Base-by-base conservation (phyloP, 2,329 filamentous ascomycete species). In the Alternaria gansuensis region DNA sequence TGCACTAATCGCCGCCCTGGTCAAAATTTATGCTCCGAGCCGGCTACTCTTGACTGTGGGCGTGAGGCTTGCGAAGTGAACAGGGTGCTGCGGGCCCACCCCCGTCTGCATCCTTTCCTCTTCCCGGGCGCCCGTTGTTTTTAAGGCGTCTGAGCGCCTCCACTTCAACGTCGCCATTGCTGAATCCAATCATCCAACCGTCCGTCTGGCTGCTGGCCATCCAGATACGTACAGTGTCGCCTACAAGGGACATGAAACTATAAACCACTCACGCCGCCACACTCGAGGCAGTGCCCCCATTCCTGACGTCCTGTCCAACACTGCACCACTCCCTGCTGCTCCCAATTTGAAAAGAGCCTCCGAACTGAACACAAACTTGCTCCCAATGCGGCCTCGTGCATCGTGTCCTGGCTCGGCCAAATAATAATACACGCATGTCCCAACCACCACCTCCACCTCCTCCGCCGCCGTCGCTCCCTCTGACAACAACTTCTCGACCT, bases 401-500 rank as follows among this genome's bases (percentile, higher is more conserved):
- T 75, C 65, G 69, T 75, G 71, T 75, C 69, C 74, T 71, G 74
- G 70, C 67, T 64, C 70, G 74, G 74, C 71, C 75, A 77, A 74
- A 71, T 76, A 75, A 77, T 74, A 77, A 77, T 72, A 75, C 71
- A 77, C 76, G 77, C 75, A 78, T 79, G 77, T 78, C 77, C 74
- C 75, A 77, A 75, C 74, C 74, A 76, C 71, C 63, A 68, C 72
- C 69, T 63, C 44, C 37, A 11, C 71, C 76, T 66, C 73, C 77
- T 70, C 77, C 77, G 59, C 67, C 77, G 63, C 71, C 79, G 71
- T 77, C 78, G 65, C 69, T 79, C 59, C 78, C 79, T 75, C 76
- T 77, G 57, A 74, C 76, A 57, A 75, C 72, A 62, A 65, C 70
- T 50, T 70, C 68, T 64, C 69, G 65, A 67, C 66, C 73, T 55